Percentiles rank a stretch among this genome's conserved stretches.
These are phyloP conservation scores for Narthecium ossifragum DNA, from an alignment of 106 monocot genomes.

Conservation along the genomic window DNA sequence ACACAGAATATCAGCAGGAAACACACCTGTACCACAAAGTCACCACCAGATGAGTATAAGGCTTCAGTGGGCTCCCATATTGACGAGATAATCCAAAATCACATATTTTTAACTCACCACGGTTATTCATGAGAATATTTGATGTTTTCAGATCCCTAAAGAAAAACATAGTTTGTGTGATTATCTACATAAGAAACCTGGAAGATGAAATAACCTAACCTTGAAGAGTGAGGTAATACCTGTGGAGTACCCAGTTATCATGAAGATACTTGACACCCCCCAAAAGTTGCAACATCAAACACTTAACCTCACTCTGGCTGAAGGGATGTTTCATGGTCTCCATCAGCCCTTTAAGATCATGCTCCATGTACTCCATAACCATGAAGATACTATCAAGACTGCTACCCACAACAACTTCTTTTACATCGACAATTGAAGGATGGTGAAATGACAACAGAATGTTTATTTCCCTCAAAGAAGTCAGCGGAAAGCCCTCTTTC, in stretches of 20 bases:
- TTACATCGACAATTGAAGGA: constrained; percentile 69
- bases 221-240: constrained; percentile 24
- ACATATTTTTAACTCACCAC: constrained; percentile 27
- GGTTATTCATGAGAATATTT: constrained; percentile 14
- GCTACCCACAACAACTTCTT: constrained; percentile 76
- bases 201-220: neutral
- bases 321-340: constrained; percentile 74
- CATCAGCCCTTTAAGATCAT: constrained; percentile 70
- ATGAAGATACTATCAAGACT: constrained; percentile 64
- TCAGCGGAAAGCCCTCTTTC: constrained; percentile 64
- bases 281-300: constrained; percentile 69
- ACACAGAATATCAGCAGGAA: neutral
- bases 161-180: neutral
- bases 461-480: constrained; percentile 68
- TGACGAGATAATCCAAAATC: constrained; percentile 26
- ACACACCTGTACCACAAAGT: constrained; percentile 27
- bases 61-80: constrained; percentile 16
- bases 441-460: constrained; percentile 74
- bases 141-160: constrained; percentile 19
- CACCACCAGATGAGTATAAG: constrained; percentile 25
- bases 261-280: constrained; percentile 72
- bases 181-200: neutral
- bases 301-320: constrained; percentile 72
- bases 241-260: constrained; percentile 80
- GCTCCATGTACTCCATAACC: constrained; percentile 91